phyloP scores from a whole-genome alignment of 129 eudicot genomes.

The Centella asiatica region DNA sequence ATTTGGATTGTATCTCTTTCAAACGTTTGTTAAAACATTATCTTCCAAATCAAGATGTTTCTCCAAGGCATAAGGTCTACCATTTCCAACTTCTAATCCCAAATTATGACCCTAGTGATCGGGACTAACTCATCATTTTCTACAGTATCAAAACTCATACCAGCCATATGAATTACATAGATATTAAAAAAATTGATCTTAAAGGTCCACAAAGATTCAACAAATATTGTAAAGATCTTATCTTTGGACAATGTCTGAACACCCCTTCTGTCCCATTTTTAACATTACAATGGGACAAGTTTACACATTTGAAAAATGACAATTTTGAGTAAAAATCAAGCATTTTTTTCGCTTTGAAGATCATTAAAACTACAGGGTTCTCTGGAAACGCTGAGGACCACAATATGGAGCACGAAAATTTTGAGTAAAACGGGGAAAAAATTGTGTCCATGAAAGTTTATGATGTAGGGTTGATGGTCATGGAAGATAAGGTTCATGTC shows the following conservation, averaged over 20 bases:
- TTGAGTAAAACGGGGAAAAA: background rate
- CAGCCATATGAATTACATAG: background rate
- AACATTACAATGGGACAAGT: background rate
- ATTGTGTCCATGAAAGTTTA: constrained; percentile 8
- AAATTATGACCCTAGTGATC: background rate
- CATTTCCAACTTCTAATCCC: background rate
- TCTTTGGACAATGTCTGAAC: background rate
- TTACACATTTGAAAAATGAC: background rate
- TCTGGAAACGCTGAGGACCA: constrained; percentile 7
- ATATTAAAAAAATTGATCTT: background rate
- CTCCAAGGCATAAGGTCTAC: constrained; percentile 1
- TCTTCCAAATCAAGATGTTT: constrained; percentile 8
- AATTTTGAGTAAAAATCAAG: background rate
- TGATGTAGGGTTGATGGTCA: constrained; percentile 6
- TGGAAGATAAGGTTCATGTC: constrained; percentile 9
- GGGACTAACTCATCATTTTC: constrained; percentile 5
- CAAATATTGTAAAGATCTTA: background rate
- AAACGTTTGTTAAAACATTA: constrained; percentile 9
- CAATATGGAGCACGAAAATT: background rate
- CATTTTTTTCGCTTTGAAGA: constrained; percentile 2
- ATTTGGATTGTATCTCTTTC: background rate
- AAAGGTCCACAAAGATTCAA: constrained; percentile 5
- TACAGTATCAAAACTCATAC: background rate
- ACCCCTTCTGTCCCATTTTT: constrained; percentile 4
- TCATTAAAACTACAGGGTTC: constrained; percentile 3